phyloP scores from a whole-genome alignment of 2,329 filamentous ascomycete genomes.

The Pseudonectria foliicola region DNA sequence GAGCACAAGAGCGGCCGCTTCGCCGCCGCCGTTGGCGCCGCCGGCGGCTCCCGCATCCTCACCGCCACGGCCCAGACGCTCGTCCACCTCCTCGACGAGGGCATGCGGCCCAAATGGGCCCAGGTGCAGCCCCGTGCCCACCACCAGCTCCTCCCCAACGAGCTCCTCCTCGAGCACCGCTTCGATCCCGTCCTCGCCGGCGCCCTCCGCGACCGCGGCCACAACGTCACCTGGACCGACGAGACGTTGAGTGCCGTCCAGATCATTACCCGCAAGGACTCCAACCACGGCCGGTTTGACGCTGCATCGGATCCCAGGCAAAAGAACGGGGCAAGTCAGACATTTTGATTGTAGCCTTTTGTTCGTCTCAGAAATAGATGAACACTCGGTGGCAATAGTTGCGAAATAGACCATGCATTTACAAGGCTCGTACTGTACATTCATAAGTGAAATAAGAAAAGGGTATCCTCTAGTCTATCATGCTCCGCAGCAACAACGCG shows the following conservation, averaged over 20 bases:
- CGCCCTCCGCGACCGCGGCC: slow-evolving; percentile 56
- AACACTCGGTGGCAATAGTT: slow-evolving; percentile 17
- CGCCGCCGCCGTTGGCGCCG: slow-evolving; percentile 64
- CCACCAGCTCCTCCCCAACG: slow-evolving; percentile 73
- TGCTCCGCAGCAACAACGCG: neutral
- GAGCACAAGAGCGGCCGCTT: slow-evolving; percentile 56
- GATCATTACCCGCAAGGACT: slow-evolving; percentile 45
- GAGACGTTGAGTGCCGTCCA: slow-evolving; percentile 64
- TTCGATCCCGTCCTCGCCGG: slow-evolving; percentile 60
- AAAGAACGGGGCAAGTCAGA: slow-evolving; percentile 60
- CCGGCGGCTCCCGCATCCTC: slow-evolving; percentile 78
- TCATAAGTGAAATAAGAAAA: slow-evolving; percentile 13
- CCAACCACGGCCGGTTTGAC: slow-evolving; percentile 64
- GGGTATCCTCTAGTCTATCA: slow-evolving; percentile 33
- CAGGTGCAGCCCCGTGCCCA: slow-evolving; percentile 64
- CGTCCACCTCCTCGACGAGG: slow-evolving; percentile 63
- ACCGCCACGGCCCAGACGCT: slow-evolving; percentile 69
- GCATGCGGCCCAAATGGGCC: slow-evolving; percentile 51
- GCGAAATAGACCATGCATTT: slow-evolving; percentile 1
- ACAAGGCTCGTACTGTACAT: slow-evolving; percentile 2
- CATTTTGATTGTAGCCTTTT: slow-evolving; percentile 3
- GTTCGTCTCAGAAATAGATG: no score
- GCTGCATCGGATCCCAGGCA: slow-evolving; percentile 72
- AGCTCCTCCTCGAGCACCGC: slow-evolving; percentile 57
- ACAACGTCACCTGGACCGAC: slow-evolving; percentile 64